Percentiles rank a stretch among this genome's conserved stretches.
Conservation (phyloP, 345 rosid genomes). For the Eucalyptus sp. region DNA sequence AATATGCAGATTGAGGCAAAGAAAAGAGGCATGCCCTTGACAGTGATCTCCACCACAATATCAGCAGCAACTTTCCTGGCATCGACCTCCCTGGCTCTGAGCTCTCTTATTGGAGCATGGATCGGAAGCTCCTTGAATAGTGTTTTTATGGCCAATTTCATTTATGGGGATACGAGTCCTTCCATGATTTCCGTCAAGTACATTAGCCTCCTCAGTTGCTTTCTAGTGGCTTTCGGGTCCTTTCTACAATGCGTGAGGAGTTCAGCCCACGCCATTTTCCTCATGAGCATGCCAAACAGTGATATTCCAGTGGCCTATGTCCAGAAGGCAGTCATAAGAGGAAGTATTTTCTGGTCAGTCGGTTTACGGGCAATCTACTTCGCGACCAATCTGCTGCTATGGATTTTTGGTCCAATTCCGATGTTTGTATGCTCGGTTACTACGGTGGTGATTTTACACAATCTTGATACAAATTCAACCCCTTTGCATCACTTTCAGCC, state of each 20-base stretch:
- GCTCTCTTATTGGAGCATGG: slow-evolving; percentile 10
- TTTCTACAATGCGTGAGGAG: slow-evolving; percentile 7
- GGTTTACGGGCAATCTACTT: slow-evolving; percentile 9
- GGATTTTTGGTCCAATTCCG: slow-evolving; percentile 17
- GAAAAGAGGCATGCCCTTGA: not conserved
- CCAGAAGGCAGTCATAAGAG: slow-evolving; percentile 2
- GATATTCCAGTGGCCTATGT: not conserved
- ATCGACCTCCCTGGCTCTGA: slow-evolving; percentile 6
- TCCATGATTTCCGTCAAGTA: slow-evolving; percentile 6
- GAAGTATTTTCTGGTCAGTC: not conserved
- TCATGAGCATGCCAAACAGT: slow-evolving; percentile 10
- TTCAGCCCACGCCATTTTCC: slow-evolving; percentile 11
- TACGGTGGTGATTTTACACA: not conserved
- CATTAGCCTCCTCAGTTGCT: slow-evolving; percentile 6
- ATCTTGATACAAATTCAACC: slow-evolving; percentile 1
- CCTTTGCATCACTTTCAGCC: not conserved
- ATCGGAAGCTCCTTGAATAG: not conserved
- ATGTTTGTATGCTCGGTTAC: slow-evolving; percentile 4
- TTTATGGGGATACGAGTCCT: slow-evolving; percentile 11
- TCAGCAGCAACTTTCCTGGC: slow-evolving; percentile 6
- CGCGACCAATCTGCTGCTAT: not conserved
- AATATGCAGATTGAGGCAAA: not conserved
- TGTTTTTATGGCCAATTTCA: not conserved
- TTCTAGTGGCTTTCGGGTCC: slow-evolving; percentile 9
- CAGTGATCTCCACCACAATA: slow-evolving; percentile 10